A percentile compares a stretch with the other conserved stretches of the same genome.
These are phyloP conservation scores for Sphagnum magellanicum DNA, from an alignment of 228 moss, liverwort and hornwort species.

Conservation along the genomic window DNA sequence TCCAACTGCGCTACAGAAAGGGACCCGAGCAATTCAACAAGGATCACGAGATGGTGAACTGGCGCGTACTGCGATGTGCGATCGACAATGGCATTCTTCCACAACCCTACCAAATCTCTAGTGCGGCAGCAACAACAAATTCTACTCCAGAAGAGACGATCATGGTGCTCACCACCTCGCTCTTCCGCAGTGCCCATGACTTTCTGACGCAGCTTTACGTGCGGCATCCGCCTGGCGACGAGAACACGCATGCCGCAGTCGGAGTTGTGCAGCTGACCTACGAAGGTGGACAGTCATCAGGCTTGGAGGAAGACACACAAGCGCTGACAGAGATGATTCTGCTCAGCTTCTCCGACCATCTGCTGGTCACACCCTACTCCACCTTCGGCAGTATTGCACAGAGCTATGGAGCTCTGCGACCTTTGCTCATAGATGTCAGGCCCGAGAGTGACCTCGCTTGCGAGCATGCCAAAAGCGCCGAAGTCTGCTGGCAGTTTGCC, in stretches of 20 bases:
- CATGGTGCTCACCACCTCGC: constrained; percentile 31
- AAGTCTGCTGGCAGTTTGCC: constrained; percentile 33
- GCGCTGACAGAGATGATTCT: constrained; percentile 34
- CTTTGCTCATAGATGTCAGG: constrained; percentile 47
- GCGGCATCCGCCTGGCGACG: constrained; percentile 17
- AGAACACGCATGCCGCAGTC: constrained; percentile 14
- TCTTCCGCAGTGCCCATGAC: constrained; percentile 19
- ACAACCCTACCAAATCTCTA: constrained; percentile 4
- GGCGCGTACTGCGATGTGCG: constrained; percentile 20
- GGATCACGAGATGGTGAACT: constrained; percentile 4
- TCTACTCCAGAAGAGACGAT: constrained; percentile 3
- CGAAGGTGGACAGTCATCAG: constrained; percentile 19
- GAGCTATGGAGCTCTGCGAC: constrained; percentile 28
- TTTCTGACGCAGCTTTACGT: constrained; percentile 17
- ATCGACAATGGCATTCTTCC: constrained; percentile 23
- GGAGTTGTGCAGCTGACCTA: constrained; percentile 31
- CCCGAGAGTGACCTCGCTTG: constrained; percentile 14
- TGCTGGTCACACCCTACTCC: constrained; percentile 35
- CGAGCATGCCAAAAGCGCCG: constrained; percentile 20
- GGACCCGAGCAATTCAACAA: constrained; percentile 24
- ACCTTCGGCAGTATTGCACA: constrained; percentile 38
- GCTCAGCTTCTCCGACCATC: constrained; percentile 25
- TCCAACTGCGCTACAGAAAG: constrained; percentile 25
- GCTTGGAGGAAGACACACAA: constrained; percentile 27
- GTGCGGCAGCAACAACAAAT: neutral